Evolutionary conservation across 108 stramenopile genomes (phyloP).

Genomic region (Cafeteria roenbergensis): DNA sequence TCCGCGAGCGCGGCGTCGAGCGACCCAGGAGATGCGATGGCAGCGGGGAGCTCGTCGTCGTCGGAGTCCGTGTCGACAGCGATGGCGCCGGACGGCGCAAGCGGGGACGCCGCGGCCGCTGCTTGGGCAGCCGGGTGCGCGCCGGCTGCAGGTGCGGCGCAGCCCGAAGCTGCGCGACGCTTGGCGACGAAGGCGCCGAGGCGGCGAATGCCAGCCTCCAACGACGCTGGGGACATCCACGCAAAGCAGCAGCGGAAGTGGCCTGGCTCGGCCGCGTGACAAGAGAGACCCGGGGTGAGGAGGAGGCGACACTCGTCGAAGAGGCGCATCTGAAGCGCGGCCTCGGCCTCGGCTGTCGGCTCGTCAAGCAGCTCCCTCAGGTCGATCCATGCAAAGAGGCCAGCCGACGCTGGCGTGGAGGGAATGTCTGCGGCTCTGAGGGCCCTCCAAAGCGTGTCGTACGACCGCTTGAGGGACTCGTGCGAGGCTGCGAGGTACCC

Average conservation of each 20-base stretch:
- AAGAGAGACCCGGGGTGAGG: background rate
- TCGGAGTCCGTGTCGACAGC: too few relatives aligned
- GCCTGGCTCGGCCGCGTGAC: background rate
- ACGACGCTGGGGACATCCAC: background rate
- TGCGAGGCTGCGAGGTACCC: background rate
- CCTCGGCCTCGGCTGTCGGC: background rate
- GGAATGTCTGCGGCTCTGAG: background rate
- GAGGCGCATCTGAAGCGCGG: background rate
- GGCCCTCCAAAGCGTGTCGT: background rate
- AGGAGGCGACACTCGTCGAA: background rate
- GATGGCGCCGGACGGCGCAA: too few relatives aligned
- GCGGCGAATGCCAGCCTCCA: background rate
- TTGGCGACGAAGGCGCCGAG: background rate
- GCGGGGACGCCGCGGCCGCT: too few relatives aligned
- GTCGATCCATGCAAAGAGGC: conserved; percentile 2
- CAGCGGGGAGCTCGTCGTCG: too few relatives aligned
- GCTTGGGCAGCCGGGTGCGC: too few relatives aligned
- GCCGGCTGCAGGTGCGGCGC: too few relatives aligned
- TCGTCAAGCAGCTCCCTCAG: background rate
- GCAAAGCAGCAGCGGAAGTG: background rate
- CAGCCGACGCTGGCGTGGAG: background rate
- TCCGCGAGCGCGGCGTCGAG: too few relatives aligned
- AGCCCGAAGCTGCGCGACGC: too few relatives aligned
- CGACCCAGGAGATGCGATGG: too few relatives aligned
- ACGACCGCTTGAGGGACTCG: background rate